Evolutionary conservation across 768 basidiomycete genomes (phyloP), one percentile per base, ranked within the genome.

Genomic region (Mycena floridula): DNA sequence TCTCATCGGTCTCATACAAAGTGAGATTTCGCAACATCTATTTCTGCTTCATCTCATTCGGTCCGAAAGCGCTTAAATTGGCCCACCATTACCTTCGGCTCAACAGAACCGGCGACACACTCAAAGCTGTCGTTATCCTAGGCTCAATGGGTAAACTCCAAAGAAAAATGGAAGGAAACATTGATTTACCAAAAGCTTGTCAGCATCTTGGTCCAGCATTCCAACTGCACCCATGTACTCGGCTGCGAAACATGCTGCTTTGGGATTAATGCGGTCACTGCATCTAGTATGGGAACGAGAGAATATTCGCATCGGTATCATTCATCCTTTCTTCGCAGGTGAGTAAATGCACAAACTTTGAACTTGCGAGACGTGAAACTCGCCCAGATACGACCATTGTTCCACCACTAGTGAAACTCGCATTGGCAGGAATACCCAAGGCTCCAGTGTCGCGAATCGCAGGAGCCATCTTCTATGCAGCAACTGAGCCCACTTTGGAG

Each of bases 271-370:
- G 54, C 55, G 60, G 1, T 56, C 59, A 5, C 41, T 65, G 5
- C 45, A 55, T 39, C 48, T 52, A 25, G 37, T 53, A 18, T 48
- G 54, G 4, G 40, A 18, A 7, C 12, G 25, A 3, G 28, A 56
- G 16, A 48, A 53, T 5, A 55, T 64, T 44, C 52, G 57, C 23
- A 47, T 61, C 16, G 50, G 51, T 7, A 48, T 52, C 39, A 50
- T 66, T 5, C 58, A 59, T 44, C 64, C 64, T 2, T 66, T 56
- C 52, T 65, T 61, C 42, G 55, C 60, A 40, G 57, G 64, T 55
- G 25, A 25, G 41, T 36, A n/a, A 7, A 11, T 23, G 22, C 22
- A 15, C 7, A 18, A 4, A 30, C 30, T 28, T 22, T 20, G 5
- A 6, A 18, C 24, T 28, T 37, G 32, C 5, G 11, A 21, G 27